Percentiles rank a stretch among this genome's conserved stretches.
These are phyloP conservation scores for Colletotrichum lini DNA, from an alignment of 2,329 filamentous ascomycete genomes.

Conservation along the genomic window DNA sequence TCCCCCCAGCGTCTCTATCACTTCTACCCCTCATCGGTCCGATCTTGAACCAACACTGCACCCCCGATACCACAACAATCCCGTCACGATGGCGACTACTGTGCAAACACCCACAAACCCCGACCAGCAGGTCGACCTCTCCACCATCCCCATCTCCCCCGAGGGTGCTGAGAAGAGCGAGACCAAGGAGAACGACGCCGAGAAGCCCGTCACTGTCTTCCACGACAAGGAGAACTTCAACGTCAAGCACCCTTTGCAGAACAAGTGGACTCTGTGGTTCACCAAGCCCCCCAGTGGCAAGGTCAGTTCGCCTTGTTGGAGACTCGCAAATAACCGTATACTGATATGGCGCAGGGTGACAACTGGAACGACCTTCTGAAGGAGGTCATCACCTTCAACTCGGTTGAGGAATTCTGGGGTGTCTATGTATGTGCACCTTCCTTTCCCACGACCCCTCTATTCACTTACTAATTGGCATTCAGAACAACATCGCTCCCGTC, in stretches of 20 bases:
- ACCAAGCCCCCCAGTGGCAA: slow-evolving; percentile 97
- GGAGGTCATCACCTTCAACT: slow-evolving; percentile 98
- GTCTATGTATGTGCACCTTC: slow-evolving; percentile 83
- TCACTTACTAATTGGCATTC: slow-evolving; percentile 39
- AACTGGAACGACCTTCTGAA: slow-evolving; percentile 99
- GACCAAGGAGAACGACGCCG: slow-evolving; percentile 63
- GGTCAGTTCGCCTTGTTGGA: slow-evolving; percentile 64
- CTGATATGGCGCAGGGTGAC: slow-evolving; percentile 77
- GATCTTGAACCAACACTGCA: slow-evolving; percentile 21
- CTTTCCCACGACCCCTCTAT: slow-evolving; percentile 29
- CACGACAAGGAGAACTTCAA: slow-evolving; percentile 99
- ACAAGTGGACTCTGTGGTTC: slow-evolving; percentile 99
- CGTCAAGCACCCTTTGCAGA: slow-evolving; percentile 97
- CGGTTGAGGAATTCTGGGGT: slow-evolving; percentile 99
- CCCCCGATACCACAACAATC: slow-evolving; percentile 29
- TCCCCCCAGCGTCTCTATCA: slow-evolving; percentile 27
- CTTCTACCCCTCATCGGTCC: slow-evolving; percentile 28
- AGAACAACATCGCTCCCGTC: slow-evolving; percentile 99
- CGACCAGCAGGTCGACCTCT: slow-evolving; percentile 73
- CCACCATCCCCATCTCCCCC: slow-evolving; percentile 77
- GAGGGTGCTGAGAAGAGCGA: slow-evolving; percentile 69
- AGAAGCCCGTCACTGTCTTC: slow-evolving; percentile 90
- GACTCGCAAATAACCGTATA: slow-evolving; percentile 43
- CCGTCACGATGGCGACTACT: slow-evolving; percentile 54
- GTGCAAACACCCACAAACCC: slow-evolving; percentile 44